Percentiles rank a stretch among this genome's conserved stretches.
Conservation (phyloP, 352 stramenopile species). For the Blastocystis sp. region DNA sequence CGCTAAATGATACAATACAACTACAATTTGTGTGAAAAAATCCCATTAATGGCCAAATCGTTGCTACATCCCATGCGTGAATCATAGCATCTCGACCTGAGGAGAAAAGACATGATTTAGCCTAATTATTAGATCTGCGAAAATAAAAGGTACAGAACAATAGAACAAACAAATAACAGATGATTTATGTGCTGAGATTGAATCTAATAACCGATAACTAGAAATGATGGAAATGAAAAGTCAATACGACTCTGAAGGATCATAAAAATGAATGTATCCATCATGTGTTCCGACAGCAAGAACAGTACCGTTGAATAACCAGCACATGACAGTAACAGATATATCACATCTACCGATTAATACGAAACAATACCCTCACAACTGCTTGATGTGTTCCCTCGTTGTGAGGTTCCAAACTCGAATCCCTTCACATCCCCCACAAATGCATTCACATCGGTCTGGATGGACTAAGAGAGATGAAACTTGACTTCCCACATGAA, state of each 20-base stretch:
- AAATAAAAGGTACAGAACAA: background rate
- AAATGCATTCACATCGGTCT: background rate
- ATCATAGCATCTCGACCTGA: background rate
- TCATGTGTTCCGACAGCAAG: background rate
- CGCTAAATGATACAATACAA: background rate
- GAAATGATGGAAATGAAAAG: background rate
- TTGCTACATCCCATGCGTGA: background rate
- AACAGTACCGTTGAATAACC: background rate
- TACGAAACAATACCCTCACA: background rate
- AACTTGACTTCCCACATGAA: background rate
- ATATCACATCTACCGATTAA: background rate
- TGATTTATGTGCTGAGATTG: background rate
- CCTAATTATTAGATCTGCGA: background rate
- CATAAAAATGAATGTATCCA: background rate
- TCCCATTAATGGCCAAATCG: background rate
- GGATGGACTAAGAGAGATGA: background rate
- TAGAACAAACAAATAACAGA: background rate
- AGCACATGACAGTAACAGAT: background rate
- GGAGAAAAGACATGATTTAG: background rate
- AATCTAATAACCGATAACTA: background rate
- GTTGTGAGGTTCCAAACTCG: background rate
- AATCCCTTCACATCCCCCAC: conserved; percentile 16
- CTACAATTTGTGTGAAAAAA: too few relatives aligned
- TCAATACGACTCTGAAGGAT: background rate
- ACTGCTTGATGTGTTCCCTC: background rate